Evolutionary conservation across 1,284 basidiomycete species (phyloP).

Genomic region (Pyrrhoderma lamaoense): DNA sequence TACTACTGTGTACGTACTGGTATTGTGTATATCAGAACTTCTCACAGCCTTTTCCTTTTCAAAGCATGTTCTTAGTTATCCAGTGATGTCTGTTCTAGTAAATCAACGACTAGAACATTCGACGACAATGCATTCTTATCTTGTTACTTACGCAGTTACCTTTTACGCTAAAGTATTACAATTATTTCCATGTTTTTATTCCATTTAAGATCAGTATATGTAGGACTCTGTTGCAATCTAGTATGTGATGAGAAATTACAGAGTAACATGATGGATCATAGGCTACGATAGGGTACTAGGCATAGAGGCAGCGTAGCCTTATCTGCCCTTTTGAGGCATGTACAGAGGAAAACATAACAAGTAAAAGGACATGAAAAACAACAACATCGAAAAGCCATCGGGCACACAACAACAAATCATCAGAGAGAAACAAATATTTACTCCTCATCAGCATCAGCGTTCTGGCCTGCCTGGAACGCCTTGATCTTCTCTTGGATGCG

Average conservation of each 20-base stretch:
- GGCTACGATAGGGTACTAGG: no score
- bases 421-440: conserved; percentile 32
- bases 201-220: background rate
- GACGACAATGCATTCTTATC: no score
- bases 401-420: background rate
- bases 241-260: background rate
- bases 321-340: conserved; percentile 15
- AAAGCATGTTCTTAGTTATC: no score
- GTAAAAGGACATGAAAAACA: background rate
- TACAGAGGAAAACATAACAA: conserved; percentile 13
- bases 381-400: background rate
- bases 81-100: no score
- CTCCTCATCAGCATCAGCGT: conserved; percentile 40
- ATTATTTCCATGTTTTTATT: background rate
- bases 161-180: background rate
- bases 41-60: conserved; percentile 17
- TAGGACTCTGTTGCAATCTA: background rate
- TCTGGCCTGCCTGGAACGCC: conserved; percentile 68
- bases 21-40: conserved; percentile 5
- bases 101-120: no score
- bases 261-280: conserved; percentile 4
- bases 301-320: conserved; percentile 6
- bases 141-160: no score
- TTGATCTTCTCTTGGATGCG: conserved; percentile 80
- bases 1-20: conserved; percentile 11